Conservation (phyloP, 2,329 filamentous ascomycete genomes). For the Aspergillus sp. region DNA sequence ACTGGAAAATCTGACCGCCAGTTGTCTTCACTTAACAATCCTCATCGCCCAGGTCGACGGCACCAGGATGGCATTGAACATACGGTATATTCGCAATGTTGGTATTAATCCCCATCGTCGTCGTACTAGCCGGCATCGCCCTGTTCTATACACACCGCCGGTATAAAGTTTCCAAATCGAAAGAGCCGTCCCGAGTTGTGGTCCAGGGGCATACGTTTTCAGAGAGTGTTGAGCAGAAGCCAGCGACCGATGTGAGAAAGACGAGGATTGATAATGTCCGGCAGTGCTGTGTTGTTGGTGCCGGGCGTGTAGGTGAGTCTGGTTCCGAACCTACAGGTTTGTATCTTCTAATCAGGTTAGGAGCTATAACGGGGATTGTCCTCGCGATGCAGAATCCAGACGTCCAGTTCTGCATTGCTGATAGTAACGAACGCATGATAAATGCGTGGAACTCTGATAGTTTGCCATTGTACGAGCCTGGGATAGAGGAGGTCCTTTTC, state of each 20-base stretch:
- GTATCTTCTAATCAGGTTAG: neutral
- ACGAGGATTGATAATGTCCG: constrained; percentile 16
- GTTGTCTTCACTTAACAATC: neutral
- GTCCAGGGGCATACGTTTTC: constrained; percentile 22
- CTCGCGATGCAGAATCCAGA: constrained; percentile 28
- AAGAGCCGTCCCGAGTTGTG: constrained; percentile 10
- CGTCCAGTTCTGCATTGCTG: constrained; percentile 27
- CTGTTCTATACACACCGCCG: constrained; percentile 16
- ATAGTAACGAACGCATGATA: constrained; percentile 24
- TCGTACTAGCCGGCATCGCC: constrained; percentile 18
- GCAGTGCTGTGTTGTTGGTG: constrained; percentile 25
- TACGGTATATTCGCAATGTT: constrained; percentile 1
- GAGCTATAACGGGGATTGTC: constrained; percentile 24
- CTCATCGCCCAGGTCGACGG: neutral
- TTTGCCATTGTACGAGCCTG: constrained; percentile 27
- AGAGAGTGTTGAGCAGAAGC: constrained; percentile 12
- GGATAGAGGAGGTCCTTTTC: constrained; percentile 24
- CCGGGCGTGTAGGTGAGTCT: constrained; percentile 25
- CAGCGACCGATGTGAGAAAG: neutral
- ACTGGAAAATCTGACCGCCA: neutral
- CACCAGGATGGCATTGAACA: neutral
- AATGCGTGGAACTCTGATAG: constrained; percentile 28
- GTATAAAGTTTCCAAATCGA: constrained; percentile 10
- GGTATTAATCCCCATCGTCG: constrained; percentile 18
- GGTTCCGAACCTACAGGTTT: no score